phyloP scores from a whole-genome alignment of 139 green algal species.

The Spirogloea muscicola region DNA sequence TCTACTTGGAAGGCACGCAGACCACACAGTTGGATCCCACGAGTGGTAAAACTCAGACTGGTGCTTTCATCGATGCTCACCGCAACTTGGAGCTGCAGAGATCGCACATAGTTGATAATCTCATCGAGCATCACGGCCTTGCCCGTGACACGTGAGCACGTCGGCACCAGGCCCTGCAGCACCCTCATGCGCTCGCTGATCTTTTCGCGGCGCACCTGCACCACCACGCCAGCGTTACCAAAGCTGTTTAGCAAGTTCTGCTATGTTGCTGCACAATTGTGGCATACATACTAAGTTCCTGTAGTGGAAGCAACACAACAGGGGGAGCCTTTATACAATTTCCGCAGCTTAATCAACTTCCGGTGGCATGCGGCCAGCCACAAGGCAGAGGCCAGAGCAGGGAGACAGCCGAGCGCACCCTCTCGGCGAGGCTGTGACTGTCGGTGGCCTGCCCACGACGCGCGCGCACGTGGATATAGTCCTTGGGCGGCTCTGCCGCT shows the following conservation, averaged over 20 bases:
- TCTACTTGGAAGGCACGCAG: too few relatives aligned
- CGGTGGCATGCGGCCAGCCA: background rate
- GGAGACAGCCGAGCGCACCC: slow-evolving; percentile 1
- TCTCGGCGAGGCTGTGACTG: slow-evolving; percentile 34
- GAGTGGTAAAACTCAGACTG: too few relatives aligned
- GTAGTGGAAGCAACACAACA: background rate
- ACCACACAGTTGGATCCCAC: too few relatives aligned
- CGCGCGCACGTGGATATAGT: slow-evolving; percentile 29
- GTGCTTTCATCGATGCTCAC: too few relatives aligned
- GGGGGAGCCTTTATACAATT: too few relatives aligned
- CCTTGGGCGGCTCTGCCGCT: slow-evolving; percentile 9
- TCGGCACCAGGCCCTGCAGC: slow-evolving; percentile 25
- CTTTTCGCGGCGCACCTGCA: slow-evolving; percentile 38
- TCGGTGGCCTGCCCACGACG: slow-evolving; percentile 28
- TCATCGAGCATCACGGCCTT: slow-evolving; percentile 40
- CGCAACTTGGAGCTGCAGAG: slow-evolving; percentile 37
- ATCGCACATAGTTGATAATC: slow-evolving; percentile 42
- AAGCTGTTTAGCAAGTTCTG: background rate
- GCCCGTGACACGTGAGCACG: slow-evolving; percentile 29
- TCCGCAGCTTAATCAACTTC: too few relatives aligned
- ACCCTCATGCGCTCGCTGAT: slow-evolving; percentile 37
- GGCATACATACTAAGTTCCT: background rate
- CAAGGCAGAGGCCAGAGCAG: background rate
- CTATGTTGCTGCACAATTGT: background rate
- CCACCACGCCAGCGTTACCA: background rate